These are phyloP conservation scores for Puccinia coronata DNA, from an alignment of 1,284 basidiomycete genomes.

Conservation along the genomic window DNA sequence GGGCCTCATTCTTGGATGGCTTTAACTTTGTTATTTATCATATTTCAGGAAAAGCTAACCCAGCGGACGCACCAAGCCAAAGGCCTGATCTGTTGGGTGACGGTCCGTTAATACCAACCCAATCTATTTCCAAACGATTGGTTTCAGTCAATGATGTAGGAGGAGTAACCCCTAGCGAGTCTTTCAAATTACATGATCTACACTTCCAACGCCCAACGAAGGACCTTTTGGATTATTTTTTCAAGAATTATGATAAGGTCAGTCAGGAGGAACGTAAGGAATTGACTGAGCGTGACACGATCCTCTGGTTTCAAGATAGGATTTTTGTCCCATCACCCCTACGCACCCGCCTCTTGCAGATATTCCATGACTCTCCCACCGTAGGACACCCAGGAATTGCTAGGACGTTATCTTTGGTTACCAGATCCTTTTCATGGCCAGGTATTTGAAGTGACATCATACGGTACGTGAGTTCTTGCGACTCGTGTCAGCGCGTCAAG, in stretches of 20 bases:
- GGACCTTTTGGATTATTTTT: background rate
- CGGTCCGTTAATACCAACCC: background rate
- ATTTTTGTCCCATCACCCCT: background rate
- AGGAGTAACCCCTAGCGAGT: background rate
- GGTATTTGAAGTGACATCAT: constrained; percentile 1
- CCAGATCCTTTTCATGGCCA: constrained; percentile 12
- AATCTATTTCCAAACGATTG: no score
- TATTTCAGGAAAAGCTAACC: constrained; percentile 14
- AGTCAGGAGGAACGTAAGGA: no score
- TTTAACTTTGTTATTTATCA: constrained; percentile 26
- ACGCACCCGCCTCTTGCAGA: background rate
- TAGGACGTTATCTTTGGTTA: background rate
- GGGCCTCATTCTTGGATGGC: constrained; percentile 7
- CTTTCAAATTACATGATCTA: background rate
- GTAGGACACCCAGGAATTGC: constrained; percentile 1
- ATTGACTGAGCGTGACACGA: no score
- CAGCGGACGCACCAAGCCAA: background rate
- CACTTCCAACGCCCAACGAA: background rate
- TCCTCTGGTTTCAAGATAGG: background rate
- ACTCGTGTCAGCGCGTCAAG: constrained; percentile 59
- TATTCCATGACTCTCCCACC: background rate
- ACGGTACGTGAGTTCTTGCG: constrained; percentile 53
- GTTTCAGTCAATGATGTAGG: background rate
- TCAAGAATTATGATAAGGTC: background rate
- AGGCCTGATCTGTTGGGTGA: background rate